A percentile compares a stretch with the other conserved stretches of the same genome.
These are phyloP conservation scores for Tephrocybe sp. DNA, from an alignment of 768 basidiomycete genomes.

Conservation along the genomic window DNA sequence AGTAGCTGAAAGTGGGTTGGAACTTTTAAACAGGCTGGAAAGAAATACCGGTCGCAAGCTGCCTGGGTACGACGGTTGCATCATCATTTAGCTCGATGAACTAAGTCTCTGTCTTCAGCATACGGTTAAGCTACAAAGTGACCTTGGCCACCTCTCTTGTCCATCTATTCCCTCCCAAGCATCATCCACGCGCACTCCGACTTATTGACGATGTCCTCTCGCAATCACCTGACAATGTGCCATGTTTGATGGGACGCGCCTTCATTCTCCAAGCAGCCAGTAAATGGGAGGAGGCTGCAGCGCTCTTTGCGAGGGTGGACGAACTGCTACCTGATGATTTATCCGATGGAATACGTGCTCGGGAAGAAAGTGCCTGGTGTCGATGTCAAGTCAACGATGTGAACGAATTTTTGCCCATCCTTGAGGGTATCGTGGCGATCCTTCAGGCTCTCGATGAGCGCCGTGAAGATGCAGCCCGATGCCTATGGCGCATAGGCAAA, in stretches of 20 bases:
- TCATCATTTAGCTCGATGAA: background rate
- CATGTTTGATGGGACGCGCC: constrained; percentile 71
- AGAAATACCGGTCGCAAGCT: constrained; percentile 53
- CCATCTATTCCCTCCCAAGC: constrained; percentile 85
- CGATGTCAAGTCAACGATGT: constrained; percentile 47
- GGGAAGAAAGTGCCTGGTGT: constrained; percentile 89
- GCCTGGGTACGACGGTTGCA: constrained; percentile 37
- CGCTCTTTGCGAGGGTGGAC: constrained; percentile 58
- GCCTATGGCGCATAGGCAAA: constrained; percentile 82
- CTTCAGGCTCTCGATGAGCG: constrained; percentile 45
- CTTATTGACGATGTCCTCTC: constrained; percentile 73
- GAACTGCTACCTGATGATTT: constrained; percentile 43
- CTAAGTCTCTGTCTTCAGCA: constrained; percentile 38
- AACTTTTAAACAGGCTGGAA: constrained; percentile 52
- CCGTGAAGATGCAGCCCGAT: constrained; percentile 66
- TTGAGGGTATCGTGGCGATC: constrained; percentile 45
- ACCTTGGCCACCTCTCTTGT: constrained; percentile 75
- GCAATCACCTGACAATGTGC: constrained; percentile 57
- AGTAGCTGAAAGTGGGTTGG: constrained; percentile 68
- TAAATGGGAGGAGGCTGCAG: constrained; percentile 67
- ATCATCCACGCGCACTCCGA: constrained; percentile 74
- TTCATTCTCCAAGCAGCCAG: constrained; percentile 63
- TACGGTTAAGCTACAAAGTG: constrained; percentile 65
- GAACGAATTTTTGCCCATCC: constrained; percentile 41
- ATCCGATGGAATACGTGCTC: constrained; percentile 55